phyloP scores from a whole-genome alignment of 192 early-diverging fungal species.

The Jimgerdemannia lactiflua region DNA sequence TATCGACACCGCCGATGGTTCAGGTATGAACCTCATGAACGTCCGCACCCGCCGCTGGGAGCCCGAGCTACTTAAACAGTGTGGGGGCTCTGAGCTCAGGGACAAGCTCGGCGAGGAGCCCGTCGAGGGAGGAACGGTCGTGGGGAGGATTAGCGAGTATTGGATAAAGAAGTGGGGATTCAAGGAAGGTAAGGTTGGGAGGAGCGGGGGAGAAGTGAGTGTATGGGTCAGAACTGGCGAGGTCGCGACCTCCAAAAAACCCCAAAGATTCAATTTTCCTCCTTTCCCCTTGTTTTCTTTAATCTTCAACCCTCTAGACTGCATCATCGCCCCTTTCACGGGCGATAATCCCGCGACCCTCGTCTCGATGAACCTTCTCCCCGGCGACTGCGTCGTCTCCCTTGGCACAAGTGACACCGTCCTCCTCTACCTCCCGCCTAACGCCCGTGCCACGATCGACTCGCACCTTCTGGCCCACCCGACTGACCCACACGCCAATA shows the following conservation, averaged over 20 bases:
- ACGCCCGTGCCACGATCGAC: slow-evolving; percentile 21
- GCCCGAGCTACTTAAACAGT: slow-evolving; percentile 31
- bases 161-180: slow-evolving; percentile 68
- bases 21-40: slow-evolving; percentile 81
- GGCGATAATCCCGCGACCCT: slow-evolving; percentile 82
- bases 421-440: slow-evolving; percentile 44
- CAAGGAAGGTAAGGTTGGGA: slow-evolving; percentile 34
- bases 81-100: slow-evolving; percentile 31
- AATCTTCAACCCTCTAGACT: slow-evolving; percentile 24
- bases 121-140: slow-evolving; percentile 26
- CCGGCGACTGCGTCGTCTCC: slow-evolving; percentile 63
- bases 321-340: slow-evolving; percentile 63
- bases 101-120: slow-evolving; percentile 44
- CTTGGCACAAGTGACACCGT: slow-evolving; percentile 84
- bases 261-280: neutral
- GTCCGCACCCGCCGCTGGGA: slow-evolving; percentile 58
- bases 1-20: slow-evolving; percentile 72
- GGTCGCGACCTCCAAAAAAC: neutral
- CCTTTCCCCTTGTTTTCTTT: neutral
- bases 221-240: neutral
- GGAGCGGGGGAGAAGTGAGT: neutral
- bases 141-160: slow-evolving; percentile 58
- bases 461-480: slow-evolving; percentile 57
- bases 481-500: slow-evolving; percentile 46
- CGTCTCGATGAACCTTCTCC: slow-evolving; percentile 45